These are phyloP conservation scores for Lachnum nothofagi DNA, from an alignment of 2,329 filamentous ascomycete genomes.

Conservation along the genomic window DNA sequence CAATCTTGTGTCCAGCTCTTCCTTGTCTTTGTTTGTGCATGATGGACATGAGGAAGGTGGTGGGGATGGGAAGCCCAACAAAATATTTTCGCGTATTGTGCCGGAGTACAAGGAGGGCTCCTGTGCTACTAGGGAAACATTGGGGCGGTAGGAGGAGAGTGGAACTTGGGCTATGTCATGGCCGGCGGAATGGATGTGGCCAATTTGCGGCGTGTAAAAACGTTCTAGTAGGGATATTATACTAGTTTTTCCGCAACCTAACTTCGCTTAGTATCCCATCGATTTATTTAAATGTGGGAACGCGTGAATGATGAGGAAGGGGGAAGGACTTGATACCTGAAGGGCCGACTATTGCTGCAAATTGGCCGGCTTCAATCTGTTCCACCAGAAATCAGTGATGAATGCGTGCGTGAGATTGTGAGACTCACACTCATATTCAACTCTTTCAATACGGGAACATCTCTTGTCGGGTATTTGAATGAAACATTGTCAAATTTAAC, in stretches of 20 bases:
- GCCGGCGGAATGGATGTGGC: slow-evolving; percentile 58
- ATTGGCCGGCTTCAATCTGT: slow-evolving; percentile 56
- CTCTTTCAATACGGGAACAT: slow-evolving; percentile 50
- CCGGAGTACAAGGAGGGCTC: slow-evolving; percentile 65
- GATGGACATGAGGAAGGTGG: too few relatives aligned
- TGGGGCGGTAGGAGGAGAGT: slow-evolving; percentile 56
- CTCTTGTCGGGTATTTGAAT: slow-evolving; percentile 55
- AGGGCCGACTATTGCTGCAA: slow-evolving; percentile 64
- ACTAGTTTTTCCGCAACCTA: slow-evolving; percentile 63
- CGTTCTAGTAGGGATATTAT: slow-evolving; percentile 61
- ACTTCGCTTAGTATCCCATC: too few relatives aligned
- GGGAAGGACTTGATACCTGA: slow-evolving; percentile 43
- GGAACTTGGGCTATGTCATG: slow-evolving; percentile 53
- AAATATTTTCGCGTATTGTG: slow-evolving; percentile 64
- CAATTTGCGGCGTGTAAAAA: slow-evolving; percentile 60
- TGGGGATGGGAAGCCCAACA: too few relatives aligned
- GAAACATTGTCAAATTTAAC: slow-evolving; percentile 43
- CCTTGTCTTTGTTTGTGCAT: slow-evolving; percentile 44
- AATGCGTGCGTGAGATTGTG: too few relatives aligned
- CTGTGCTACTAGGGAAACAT: slow-evolving; percentile 66
- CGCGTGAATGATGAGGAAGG: neutral
- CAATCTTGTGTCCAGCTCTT: slow-evolving; percentile 54
- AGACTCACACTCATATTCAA: slow-evolving; percentile 39
- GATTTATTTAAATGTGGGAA: neutral
- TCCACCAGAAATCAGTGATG: neutral